Evolutionary conservation across 768 basidiomycete genomes (phyloP), one percentile per base, ranked within the genome.

Genomic region (Pulveroboletus sp.): DNA sequence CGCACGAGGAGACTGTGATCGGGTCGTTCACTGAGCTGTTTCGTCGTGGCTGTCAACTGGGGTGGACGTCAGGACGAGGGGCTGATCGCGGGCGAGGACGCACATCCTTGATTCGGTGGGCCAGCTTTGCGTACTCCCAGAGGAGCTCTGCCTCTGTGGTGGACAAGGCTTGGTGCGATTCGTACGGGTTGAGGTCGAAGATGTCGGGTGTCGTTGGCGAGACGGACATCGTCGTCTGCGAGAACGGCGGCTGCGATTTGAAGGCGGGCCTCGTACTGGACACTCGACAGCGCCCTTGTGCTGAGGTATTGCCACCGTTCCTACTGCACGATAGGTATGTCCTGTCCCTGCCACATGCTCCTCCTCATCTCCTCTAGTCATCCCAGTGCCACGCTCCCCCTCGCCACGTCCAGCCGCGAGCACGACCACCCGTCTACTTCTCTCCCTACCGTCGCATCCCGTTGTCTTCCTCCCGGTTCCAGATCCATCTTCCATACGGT

Each of bases 71-170:
- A 31, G 8, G 27, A 39, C 30, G 43, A 27, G 9, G 36, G 13
- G 6, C 6, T 2, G 18, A 26, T 24, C 21, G 2, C 6, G 18
- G 8, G 48, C 6, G 21, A 15, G 2, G 33, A 69, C 82, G 54
- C 55, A 94, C 93, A 66, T 77, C 73, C 66, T 85, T 89, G 56
- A 94, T 73, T 64, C 90, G 82, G 43, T 88, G 80, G 0, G 86
- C 83, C 15, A 95, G 76, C 59, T 91, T 91, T 28, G 90, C 89
- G 64, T 95, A 95, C 66, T 96, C 93, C 89, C 90, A 93, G 33
- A 96, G 79, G 0, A 93, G 82, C 33, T 89, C 81, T 6, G 86
- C 80, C 66, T 96, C 89, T 5, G 84, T 69, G 3, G 76, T 60
- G 2, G 85, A 78, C 21, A 94, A 71, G 54, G 75, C 76, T 0